These are phyloP conservation scores for Fusarium equiseti DNA, from an alignment of 2,329 filamentous ascomycete species.

Conservation along the genomic window DNA sequence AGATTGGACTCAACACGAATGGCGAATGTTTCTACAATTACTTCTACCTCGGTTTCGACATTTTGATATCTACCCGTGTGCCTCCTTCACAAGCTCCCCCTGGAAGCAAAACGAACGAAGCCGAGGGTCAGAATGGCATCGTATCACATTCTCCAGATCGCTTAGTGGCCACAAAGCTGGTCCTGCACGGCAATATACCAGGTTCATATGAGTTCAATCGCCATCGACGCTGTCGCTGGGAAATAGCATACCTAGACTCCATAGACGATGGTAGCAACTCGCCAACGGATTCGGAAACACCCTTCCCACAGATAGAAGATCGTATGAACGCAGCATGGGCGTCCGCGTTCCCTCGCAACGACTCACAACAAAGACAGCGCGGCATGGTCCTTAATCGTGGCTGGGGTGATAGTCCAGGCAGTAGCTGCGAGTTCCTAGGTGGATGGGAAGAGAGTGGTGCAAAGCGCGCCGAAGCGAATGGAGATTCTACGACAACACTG, in stretches of 20 bases:
- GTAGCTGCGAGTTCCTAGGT: slow-evolving; percentile 86
- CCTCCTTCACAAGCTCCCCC: slow-evolving; percentile 72
- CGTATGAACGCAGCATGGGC: slow-evolving; percentile 78
- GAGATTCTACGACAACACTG: slow-evolving; percentile 79
- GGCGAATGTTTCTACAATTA: slow-evolving; percentile 96
- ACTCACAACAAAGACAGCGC: slow-evolving; percentile 65
- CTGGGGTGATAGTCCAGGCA: slow-evolving; percentile 91
- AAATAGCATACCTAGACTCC: slow-evolving; percentile 70
- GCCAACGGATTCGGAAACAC: slow-evolving; percentile 78
- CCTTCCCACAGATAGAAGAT: slow-evolving; percentile 78
- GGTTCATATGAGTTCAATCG: slow-evolving; percentile 98
- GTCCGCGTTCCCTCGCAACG: slow-evolving; percentile 69
- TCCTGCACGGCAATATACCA: slow-evolving; percentile 93
- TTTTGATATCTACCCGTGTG: slow-evolving; percentile 85
- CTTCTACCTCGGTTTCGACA: slow-evolving; percentile 94
- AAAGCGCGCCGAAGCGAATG: slow-evolving; percentile 66
- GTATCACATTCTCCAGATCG: slow-evolving; percentile 67
- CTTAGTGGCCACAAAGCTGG: slow-evolving; percentile 89
- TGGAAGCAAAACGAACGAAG: slow-evolving; percentile 42
- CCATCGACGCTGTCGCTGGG: slow-evolving; percentile 90
- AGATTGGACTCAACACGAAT: slow-evolving; percentile 65
- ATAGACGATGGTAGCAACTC: slow-evolving; percentile 57
- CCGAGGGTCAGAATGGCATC: slow-evolving; percentile 50
- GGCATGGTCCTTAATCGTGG: slow-evolving; percentile 93
- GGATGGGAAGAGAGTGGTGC: slow-evolving; percentile 83